phyloP scores from a whole-genome alignment of 352 stramenopile genomes.

The Lagenidium sp. region DNA sequence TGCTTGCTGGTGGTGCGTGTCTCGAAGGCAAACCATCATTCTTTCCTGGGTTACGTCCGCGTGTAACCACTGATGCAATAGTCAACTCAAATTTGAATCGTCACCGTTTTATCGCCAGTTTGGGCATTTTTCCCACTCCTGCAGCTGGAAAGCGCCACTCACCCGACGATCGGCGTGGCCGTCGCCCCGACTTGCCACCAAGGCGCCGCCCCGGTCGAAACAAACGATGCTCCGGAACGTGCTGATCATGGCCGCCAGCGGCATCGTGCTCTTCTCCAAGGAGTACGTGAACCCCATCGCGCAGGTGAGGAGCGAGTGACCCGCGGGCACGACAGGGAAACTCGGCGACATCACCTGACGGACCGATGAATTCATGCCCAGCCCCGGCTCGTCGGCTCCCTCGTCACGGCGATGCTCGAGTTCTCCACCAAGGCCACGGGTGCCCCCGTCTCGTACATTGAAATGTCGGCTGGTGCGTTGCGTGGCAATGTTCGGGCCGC shows the following conservation, averaged over 20 bases:
- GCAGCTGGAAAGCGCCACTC: too few relatives aligned
- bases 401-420: slow-evolving; percentile 90
- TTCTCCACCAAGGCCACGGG: slow-evolving; percentile 87
- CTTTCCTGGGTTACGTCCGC: too few relatives aligned
- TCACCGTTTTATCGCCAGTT: too few relatives aligned
- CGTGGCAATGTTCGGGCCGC: not conserved
- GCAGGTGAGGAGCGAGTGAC: slow-evolving; percentile 30
- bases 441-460: slow-evolving; percentile 86
- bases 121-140: too few relatives aligned
- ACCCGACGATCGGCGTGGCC: too few relatives aligned
- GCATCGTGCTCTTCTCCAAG: slow-evolving; percentile 91
- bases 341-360: not conserved
- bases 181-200: not conserved
- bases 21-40: too few relatives aligned
- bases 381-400: slow-evolving; percentile 82
- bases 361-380: too few relatives aligned
- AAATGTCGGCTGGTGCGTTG: slow-evolving; percentile 68
- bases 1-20: too few relatives aligned
- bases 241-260: slow-evolving; percentile 88
- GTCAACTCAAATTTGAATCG: too few relatives aligned
- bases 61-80: too few relatives aligned
- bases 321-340: too few relatives aligned
- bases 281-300: slow-evolving; percentile 85
- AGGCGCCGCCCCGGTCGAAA: not conserved
- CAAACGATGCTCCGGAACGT: slow-evolving; percentile 86